Evolutionary conservation across 768 basidiomycete genomes (phyloP), one percentile per base, ranked within the genome.

Genomic region (Gloeopeniophorella convolvens): DNA sequence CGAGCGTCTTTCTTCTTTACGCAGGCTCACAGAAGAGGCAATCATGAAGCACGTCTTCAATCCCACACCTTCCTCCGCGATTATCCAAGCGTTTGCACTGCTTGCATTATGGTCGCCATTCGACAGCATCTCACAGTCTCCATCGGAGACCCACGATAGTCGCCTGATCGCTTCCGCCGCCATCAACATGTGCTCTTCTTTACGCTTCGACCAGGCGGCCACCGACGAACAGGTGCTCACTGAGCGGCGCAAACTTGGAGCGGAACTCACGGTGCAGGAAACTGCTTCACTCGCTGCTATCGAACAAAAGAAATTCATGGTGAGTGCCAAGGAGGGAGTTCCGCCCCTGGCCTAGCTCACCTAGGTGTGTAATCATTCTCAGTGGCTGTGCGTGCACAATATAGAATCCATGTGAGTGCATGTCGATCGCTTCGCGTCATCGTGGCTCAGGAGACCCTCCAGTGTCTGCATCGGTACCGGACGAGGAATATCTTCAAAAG

Each of bases 181-280:
- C 11, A 67, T 76, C 23, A 71, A 67, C 41, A 74, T 74, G 71
- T 73, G 72, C 18, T 72, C 70, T 59, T 73, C 71, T 54, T 56
- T 76, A 42, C 68, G 66, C 23, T 61, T 75, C 18, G 48, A 57
- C n/a, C 47, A 46, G 46, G 56, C 48, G 8, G 28, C 48, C 32
- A 36, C 12, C 2, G 48, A 55, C 32, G 56, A 50, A 33, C 40
- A 41, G 21, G 53, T 40, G 13, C 42, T 47, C 7, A 42, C 44
- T 21, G 56, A 46, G 35, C 48, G 56, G 5, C 18, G 35, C 33
- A 55, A 48, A n/a, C 35, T 28, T 1, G 52, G 48, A 4, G 31
- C 24, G 11, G 45, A 57, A 27, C 33, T 42, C 2, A 39, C 56
- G 18, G 7, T 26, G 5, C 42, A 49, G 24, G 54, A 50, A 46